phyloP scores from a whole-genome alignment of 1,284 basidiomycete genomes.

The Ceratobasidium sp. region DNA sequence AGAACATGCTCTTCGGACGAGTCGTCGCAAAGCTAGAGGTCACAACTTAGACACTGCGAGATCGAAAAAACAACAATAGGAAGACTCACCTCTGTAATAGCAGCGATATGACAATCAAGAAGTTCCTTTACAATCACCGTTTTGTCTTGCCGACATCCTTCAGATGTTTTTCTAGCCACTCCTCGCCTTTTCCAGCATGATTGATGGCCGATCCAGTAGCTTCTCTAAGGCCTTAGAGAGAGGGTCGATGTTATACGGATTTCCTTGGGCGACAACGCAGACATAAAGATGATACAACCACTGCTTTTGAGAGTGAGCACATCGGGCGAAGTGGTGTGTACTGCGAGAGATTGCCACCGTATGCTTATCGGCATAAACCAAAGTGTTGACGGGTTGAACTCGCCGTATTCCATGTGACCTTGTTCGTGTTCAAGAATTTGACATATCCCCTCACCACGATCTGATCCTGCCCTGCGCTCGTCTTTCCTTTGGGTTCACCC shows the following conservation, averaged over 20 bases:
- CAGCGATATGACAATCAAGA: slow-evolving; percentile 90
- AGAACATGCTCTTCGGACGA: slow-evolving; percentile 98
- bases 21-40: slow-evolving; percentile 90
- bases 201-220: slow-evolving; percentile 60
- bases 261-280: slow-evolving; percentile 80
- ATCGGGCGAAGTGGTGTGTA: slow-evolving; percentile 84
- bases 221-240: slow-evolving; percentile 80
- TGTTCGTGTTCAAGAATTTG: slow-evolving; percentile 99
- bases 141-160: slow-evolving; percentile 74
- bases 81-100: slow-evolving; percentile 83
- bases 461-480: slow-evolving; percentile 63
- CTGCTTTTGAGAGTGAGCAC: slow-evolving; percentile 95
- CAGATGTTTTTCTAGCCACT: slow-evolving; percentile 87
- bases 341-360: slow-evolving; percentile 84
- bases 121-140: slow-evolving; percentile 80
- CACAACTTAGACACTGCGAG: not conserved
- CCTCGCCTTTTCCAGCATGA: slow-evolving; percentile 84
- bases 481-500: slow-evolving; percentile 50
- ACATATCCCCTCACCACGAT: slow-evolving; percentile 96
- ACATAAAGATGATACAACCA: slow-evolving; percentile 97
- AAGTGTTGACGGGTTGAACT: slow-evolving; percentile 55
- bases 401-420: slow-evolving; percentile 94
- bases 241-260: slow-evolving; percentile 95
- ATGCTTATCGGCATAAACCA: not conserved
- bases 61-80: not conserved